Evolutionary conservation across 202 grass and related monocot genomes (phyloP).

Genomic region (Setaria viridis): DNA sequence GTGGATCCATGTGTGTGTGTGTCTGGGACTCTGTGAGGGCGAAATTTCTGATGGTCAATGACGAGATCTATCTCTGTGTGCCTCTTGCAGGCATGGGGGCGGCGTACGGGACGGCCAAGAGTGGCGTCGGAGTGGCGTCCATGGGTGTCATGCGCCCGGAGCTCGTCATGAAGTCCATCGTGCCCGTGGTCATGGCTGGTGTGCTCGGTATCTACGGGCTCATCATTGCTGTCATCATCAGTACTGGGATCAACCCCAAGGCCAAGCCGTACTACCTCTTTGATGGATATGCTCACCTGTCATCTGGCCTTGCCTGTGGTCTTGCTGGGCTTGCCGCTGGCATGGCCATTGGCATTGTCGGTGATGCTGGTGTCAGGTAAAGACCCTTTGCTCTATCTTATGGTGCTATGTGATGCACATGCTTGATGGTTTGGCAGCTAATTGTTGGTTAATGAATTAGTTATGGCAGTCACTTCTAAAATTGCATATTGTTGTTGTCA

Average conservation of each 20-base stretch:
- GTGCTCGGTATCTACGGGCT: conserved; percentile 97
- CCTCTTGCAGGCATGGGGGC: conserved; percentile 82
- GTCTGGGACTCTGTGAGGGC: neutral
- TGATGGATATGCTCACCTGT: conserved; percentile 93
- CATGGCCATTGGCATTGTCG: conserved; percentile 98
- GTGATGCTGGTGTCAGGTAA: conserved; percentile 98
- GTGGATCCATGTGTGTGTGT: conserved; percentile 16
- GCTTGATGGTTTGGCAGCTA: neutral
- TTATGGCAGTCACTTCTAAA: neutral
- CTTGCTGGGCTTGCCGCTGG: conserved; percentile 88
- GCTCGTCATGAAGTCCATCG: conserved; percentile 99
- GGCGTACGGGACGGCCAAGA: conserved; percentile 97
- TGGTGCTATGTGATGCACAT: neutral
- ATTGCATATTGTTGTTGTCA: neutral
- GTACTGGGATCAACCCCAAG: conserved; percentile 98
- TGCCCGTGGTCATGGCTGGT: conserved; percentile 98
- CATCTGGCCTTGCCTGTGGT: conserved; percentile 89
- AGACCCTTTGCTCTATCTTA: neutral
- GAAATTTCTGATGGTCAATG: neutral
- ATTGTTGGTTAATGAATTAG: neutral
- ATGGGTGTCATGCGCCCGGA: conserved; percentile 99
- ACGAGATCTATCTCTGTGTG: neutral
- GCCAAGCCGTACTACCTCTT: conserved; percentile 99
- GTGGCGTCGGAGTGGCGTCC: conserved; percentile 95
- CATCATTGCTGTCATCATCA: conserved; percentile 98